Conservation (phyloP, 225 moss, liverwort and hornwort genomes). For the Physcomitrium patens region DNA sequence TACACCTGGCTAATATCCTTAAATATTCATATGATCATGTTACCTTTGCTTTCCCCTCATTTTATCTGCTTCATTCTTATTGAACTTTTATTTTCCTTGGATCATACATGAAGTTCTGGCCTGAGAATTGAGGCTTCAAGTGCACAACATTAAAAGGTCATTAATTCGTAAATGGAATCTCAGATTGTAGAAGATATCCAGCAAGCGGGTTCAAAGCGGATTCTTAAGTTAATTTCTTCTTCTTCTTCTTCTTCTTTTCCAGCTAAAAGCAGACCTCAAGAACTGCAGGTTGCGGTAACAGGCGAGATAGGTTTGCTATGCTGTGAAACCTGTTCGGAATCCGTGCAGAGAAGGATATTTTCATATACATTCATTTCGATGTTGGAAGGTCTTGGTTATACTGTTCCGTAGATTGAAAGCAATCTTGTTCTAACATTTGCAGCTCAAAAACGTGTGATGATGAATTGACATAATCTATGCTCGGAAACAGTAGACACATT, state of each 20-base stretch:
- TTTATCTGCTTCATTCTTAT: neutral
- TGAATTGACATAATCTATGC: neutral
- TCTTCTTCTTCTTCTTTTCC: neutral
- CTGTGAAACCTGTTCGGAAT: constrained; percentile 4
- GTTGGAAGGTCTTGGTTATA: constrained; percentile 3
- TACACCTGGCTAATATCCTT: neutral
- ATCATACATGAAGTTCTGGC: too few species aligned
- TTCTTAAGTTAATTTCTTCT: neutral
- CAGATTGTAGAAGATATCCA: constrained; percentile 1
- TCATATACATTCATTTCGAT: neutral
- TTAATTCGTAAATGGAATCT: neutral
- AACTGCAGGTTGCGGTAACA: constrained; percentile 79
- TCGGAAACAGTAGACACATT: neutral
- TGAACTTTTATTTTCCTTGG: neutral
- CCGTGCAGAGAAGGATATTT: neutral
- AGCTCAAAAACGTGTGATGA: neutral
- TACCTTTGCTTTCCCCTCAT: neutral
- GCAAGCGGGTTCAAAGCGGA: neutral
- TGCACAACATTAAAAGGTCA: too few species aligned
- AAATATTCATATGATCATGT: neutral
- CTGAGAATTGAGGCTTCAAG: too few species aligned
- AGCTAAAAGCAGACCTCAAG: constrained; percentile 88
- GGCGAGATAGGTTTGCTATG: constrained; percentile 57
- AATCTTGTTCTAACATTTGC: neutral
- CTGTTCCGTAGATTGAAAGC: neutral